These are phyloP conservation scores for Cystobasidium slooffiae DNA, from an alignment of 1,284 basidiomycete species.

Conservation along the genomic window DNA sequence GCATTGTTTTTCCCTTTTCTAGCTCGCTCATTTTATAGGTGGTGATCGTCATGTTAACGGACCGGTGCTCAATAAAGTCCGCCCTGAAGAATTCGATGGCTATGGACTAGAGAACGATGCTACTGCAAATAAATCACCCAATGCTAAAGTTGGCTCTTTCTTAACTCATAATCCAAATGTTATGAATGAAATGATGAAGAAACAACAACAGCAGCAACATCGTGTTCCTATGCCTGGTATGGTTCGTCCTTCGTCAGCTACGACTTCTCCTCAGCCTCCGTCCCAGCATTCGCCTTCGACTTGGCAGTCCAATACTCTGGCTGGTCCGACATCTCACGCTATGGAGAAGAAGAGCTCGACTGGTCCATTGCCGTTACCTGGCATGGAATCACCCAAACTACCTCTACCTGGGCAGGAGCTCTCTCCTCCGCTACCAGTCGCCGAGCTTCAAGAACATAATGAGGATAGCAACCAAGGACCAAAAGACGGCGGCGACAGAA, in stretches of 20 bases:
- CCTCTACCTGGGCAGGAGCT: slow-evolving; percentile 26
- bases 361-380: slow-evolving; percentile 31
- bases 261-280: neutral
- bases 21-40: slow-evolving; percentile 45
- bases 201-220: slow-evolving; percentile 28
- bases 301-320: neutral
- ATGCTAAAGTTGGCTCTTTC: slow-evolving; percentile 24
- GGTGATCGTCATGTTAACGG: slow-evolving; percentile 32
- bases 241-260: slow-evolving; percentile 9
- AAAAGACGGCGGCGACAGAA: neutral
- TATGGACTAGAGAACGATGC: slow-evolving; percentile 28
- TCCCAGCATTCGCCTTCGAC: neutral
- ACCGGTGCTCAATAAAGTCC: slow-evolving; percentile 40
- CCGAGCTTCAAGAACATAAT: neutral
- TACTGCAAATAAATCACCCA: neutral
- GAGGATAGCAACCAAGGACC: neutral
- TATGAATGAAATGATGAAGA: slow-evolving; percentile 21
- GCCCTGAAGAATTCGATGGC: slow-evolving; percentile 30
- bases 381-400: slow-evolving; percentile 35
- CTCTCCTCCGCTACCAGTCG: neutral
- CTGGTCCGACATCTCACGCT: neutral
- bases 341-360: slow-evolving; percentile 13
- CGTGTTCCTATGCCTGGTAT: slow-evolving; percentile 38
- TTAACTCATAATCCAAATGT: slow-evolving; percentile 24
- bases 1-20: neutral